Percentiles rank a stretch among this genome's conserved stretches.
Evolutionary conservation across 805 yeast genomes (phyloP).

Genomic region (Saccharomycopsis oosterbeekiorum): DNA sequence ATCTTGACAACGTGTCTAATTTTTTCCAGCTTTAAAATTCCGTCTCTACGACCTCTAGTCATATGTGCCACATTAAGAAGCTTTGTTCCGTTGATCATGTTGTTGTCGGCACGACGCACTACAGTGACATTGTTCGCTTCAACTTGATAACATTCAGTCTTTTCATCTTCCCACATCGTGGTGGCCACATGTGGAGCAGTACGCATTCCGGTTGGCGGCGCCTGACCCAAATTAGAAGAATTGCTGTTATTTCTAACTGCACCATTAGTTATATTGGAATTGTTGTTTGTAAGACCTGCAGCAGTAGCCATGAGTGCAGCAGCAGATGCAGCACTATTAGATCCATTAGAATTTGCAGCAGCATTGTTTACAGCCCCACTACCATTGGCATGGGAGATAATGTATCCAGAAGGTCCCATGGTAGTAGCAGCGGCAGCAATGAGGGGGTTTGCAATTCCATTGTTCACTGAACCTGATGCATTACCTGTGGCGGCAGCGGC

Average conservation of each 20-base stretch:
- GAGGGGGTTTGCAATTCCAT: slow-evolving; percentile 1
- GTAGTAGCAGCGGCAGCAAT: slow-evolving; percentile 3
- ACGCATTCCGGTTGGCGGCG: slow-evolving; percentile 34
- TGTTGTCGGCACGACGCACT: slow-evolving; percentile 60
- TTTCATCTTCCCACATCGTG: slow-evolving; percentile 71
- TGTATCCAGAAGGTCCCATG: slow-evolving; percentile 5
- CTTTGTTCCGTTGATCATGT: slow-evolving; percentile 66
- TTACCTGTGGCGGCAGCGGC: neutral
- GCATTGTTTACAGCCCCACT: slow-evolving; percentile 34
- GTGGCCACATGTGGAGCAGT: slow-evolving; percentile 49
- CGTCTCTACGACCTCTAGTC: slow-evolving; percentile 68
- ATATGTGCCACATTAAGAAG: slow-evolving; percentile 59
- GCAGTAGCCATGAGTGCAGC: slow-evolving; percentile 9
- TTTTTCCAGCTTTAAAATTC: slow-evolving; percentile 57
- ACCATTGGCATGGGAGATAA: slow-evolving; percentile 21
- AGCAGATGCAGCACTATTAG: neutral
- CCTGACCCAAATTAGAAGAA: slow-evolving; percentile 25
- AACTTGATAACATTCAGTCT: slow-evolving; percentile 61
- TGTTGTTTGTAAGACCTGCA: neutral
- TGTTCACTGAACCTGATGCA: neutral
- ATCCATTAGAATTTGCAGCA: neutral
- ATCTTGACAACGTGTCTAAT: slow-evolving; percentile 61
- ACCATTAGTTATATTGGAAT: slow-evolving; percentile 3
- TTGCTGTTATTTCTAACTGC: slow-evolving; percentile 10
- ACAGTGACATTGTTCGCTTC: slow-evolving; percentile 60